Evolutionary conservation across 225 moss, liverwort and hornwort species (phyloP).

Genomic region (Bryum argenteum): DNA sequence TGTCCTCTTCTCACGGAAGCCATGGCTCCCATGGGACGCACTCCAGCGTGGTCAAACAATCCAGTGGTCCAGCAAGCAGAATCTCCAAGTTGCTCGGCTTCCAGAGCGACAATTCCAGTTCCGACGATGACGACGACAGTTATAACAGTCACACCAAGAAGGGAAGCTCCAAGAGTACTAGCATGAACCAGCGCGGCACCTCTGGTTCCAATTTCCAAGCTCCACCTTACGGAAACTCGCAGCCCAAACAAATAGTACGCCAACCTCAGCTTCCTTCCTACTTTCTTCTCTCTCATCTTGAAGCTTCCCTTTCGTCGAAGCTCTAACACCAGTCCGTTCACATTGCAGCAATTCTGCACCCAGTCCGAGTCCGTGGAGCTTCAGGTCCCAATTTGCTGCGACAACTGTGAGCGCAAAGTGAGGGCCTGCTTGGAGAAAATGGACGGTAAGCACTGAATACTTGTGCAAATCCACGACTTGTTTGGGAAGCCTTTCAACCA

Average conservation of each 20-base stretch:
- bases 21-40: neutral
- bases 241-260: conserved; percentile 37
- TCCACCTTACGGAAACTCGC: neutral
- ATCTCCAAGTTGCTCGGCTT: conserved; percentile 27
- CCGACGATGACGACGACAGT: conserved; percentile 31
- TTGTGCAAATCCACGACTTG: too few species aligned
- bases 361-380: conserved; percentile 44
- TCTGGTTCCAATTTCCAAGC: conserved; percentile 19
- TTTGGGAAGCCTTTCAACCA: too few species aligned
- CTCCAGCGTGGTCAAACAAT: neutral
- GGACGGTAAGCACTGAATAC: conserved; percentile 37
- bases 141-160: conserved; percentile 6
- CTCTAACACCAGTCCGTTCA: neutral
- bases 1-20: conserved; percentile 19
- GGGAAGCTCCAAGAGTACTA: neutral
- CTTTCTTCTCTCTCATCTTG: neutral
- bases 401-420: conserved; percentile 60
- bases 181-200: conserved; percentile 2
- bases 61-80: conserved; percentile 19
- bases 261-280: neutral
- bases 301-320: neutral
- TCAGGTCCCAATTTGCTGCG: conserved; percentile 57
- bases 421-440: conserved; percentile 36
- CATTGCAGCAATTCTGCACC: conserved; percentile 35
- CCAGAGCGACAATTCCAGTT: conserved; percentile 18